Evolutionary conservation across 2,329 filamentous ascomycete species (phyloP).

Genomic region (Fusarium phyllophilum): DNA sequence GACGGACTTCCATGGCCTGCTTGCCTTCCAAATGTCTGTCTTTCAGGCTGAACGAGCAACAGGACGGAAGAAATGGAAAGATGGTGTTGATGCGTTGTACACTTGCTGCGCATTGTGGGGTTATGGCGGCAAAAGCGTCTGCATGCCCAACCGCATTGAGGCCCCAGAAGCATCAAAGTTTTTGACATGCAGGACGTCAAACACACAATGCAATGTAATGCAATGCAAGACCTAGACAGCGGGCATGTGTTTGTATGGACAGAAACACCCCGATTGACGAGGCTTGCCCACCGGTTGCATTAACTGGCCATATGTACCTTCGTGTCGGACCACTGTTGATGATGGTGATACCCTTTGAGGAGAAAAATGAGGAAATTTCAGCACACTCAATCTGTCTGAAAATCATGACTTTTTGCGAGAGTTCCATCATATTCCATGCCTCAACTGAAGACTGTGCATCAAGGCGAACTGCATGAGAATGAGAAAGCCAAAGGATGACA

Average conservation of each 20-base stretch:
- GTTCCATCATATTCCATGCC: constrained; percentile 22
- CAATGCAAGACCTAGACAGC: constrained; percentile 18
- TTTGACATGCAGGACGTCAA: constrained; percentile 38
- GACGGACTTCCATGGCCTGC: background rate
- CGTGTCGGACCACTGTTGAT: constrained; percentile 3
- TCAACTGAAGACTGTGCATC: constrained; percentile 26
- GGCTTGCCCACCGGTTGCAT: constrained; percentile 37
- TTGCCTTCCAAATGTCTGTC: background rate
- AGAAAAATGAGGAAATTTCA: constrained; percentile 4
- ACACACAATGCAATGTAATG: constrained; percentile 12
- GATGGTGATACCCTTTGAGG: constrained; percentile 21
- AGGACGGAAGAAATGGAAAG: constrained; percentile 22
- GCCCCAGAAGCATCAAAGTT: constrained; percentile 33
- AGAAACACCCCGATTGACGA: constrained; percentile 30
- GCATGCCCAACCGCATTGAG: constrained; percentile 59
- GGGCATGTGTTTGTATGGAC: constrained; percentile 33
- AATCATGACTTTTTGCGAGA: background rate
- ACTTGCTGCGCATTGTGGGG: constrained; percentile 49
- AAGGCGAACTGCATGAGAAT: constrained; percentile 18
- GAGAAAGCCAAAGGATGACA: constrained; percentile 22
- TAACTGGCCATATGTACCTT: constrained; percentile 4
- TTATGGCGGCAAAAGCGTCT: constrained; percentile 56
- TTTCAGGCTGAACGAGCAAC: constrained; percentile 28
- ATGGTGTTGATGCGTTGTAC: constrained; percentile 60
- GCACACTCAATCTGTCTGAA: background rate